phyloP scores from a whole-genome alignment of 768 basidiomycete genomes.

The Podaxis rugospora region DNA sequence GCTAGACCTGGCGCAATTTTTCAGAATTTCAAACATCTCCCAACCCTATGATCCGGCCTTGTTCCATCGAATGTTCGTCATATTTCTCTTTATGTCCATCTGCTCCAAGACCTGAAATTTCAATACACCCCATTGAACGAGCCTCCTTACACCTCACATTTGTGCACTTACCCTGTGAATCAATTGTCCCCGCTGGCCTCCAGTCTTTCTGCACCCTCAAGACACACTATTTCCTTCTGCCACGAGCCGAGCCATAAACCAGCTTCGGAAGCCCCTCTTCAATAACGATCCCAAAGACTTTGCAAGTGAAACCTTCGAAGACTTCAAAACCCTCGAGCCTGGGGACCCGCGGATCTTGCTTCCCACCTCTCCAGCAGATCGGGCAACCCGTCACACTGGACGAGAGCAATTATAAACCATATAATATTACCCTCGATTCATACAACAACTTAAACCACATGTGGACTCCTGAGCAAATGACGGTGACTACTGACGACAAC shows the following conservation, averaged over 20 bases:
- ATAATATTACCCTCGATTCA: background rate
- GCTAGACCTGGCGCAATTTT: background rate
- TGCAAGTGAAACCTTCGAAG: no score
- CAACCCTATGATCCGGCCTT: background rate
- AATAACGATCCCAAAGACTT: no score
- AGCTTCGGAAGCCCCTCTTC: no score
- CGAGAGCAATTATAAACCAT: no score
- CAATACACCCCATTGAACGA: no score
- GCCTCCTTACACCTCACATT: no score
- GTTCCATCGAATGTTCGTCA: background rate
- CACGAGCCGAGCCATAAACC: no score
- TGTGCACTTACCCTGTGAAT: no score
- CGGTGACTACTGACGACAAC: background rate
- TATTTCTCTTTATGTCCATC: background rate
- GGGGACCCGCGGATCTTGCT: background rate
- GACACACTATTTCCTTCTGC: no score
- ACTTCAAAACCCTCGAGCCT: no score
- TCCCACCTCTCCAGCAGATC: background rate
- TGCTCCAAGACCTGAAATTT: background rate
- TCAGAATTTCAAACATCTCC: background rate
- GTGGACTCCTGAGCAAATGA: background rate
- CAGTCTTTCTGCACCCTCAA: no score
- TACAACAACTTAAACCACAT: background rate
- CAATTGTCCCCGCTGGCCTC: no score
- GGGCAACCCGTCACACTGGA: background rate